Evolutionary conservation across 441 rosid genomes (phyloP).

Genomic region (Isatis lusitanica): DNA sequence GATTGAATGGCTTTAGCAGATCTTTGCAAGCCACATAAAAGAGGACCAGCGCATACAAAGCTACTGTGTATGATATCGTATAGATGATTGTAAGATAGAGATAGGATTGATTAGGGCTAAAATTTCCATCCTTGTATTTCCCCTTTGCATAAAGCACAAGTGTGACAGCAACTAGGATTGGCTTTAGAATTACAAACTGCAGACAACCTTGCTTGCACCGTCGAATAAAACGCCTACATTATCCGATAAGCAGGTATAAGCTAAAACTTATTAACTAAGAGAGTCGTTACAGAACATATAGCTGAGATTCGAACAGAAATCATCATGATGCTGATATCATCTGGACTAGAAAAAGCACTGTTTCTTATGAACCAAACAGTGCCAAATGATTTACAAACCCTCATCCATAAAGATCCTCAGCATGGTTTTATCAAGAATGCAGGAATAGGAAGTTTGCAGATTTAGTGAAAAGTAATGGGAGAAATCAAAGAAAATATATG

Average conservation of each 20-base stretch:
- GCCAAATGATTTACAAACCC: background rate
- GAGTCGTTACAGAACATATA: constrained; percentile 3
- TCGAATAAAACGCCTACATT: constrained; percentile 79
- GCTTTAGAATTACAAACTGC: constrained; percentile 93
- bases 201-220: constrained; percentile 95
- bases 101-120: constrained; percentile 75
- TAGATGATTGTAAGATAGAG: constrained; percentile 86
- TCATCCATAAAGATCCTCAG: constrained; percentile 2
- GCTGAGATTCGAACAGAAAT: background rate
- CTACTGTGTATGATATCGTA: constrained; percentile 77
- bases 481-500: background rate
- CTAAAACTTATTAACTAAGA: constrained; percentile 22
- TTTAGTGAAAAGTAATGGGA: background rate
- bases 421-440: background rate
- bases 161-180: constrained; percentile 76
- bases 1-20: constrained; percentile 92
- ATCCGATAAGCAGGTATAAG: constrained; percentile 8
- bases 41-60: constrained; percentile 77
- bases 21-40: constrained; percentile 92
- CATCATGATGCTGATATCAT: background rate
- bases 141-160: constrained; percentile 83
- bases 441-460: background rate
- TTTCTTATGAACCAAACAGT: background rate
- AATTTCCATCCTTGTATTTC: constrained; percentile 88
- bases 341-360: constrained; percentile 1